Evolutionary conservation across 1,139 yeast species (phyloP), one percentile per base, ranked within the genome.

Genomic region (Taiozyma onychis): DNA sequence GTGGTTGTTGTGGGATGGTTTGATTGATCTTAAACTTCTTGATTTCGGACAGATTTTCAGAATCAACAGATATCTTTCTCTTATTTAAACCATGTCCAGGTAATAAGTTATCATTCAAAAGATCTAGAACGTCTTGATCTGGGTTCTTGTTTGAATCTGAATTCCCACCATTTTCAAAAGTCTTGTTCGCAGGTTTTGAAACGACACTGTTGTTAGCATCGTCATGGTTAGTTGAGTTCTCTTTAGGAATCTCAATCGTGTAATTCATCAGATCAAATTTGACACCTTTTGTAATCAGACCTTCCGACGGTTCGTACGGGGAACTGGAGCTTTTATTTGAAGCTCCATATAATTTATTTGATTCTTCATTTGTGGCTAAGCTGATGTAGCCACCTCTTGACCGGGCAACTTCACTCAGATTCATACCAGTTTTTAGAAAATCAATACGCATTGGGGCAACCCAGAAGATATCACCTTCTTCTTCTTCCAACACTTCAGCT

Each of bases 271-370:
- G 6, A 32, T 26, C 11, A 21, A 43, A 27, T 5, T 6, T 37
- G 10, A 13, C 27, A 3, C 41, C 43, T 8, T n/a, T 13, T 1
- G 49, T 49, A 11, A 51, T 47, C 48, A 51, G 48, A 11, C 48
- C 48, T 4, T n/a, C 7, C 5, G 52, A 49, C 26, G 52, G 52
- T 26, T 51, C 54, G 18, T 11, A 45, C 13, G 54, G 54, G 3
- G 28, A 22, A 13, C 6, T 39, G 14, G 42, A 13, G 2, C 6
- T 16, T 18, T 18, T 22, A 13, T 8, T 41, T 37, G 46, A 18
- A 22, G 14, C 16, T 11, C 48, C 27, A 4, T 24, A 37, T 5
- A 34, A 11, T 10, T 26, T 24, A 7, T 34, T 13, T 1, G 34
- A 21, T 28, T 46, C 45, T 9, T 41, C 41, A 18, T 27, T 28